Percentiles rank a stretch among this genome's conserved stretches.
Conservation (phyloP, 164 flowering plant species). For the Litsea cubeba region DNA sequence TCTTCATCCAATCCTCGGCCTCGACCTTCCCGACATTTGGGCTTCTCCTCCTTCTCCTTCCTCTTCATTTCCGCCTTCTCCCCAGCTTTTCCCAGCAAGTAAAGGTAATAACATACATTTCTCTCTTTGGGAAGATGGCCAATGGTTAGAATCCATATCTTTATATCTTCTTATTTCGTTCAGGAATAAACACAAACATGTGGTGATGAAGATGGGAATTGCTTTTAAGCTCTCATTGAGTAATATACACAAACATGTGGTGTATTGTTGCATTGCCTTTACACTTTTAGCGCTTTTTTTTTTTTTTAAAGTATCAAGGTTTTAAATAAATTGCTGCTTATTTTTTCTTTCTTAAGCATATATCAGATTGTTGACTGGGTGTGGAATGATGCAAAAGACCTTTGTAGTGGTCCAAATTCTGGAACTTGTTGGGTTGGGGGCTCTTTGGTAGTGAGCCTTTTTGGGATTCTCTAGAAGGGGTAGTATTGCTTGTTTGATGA, state of each 20-base stretch:
- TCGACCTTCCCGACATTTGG: constrained; percentile 57
- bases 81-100: neutral
- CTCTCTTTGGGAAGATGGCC: too few species aligned
- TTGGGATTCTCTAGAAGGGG: too few species aligned
- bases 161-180: neutral
- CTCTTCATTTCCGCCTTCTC: neutral
- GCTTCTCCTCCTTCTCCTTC: constrained; percentile 12
- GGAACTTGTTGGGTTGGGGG: too few species aligned
- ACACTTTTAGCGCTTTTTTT: neutral
- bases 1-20: constrained; percentile 30
- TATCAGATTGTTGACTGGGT: too few species aligned
- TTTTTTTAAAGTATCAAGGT: neutral
- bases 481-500: too few species aligned
- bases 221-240: neutral
- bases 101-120: neutral
- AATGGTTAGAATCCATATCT: too few species aligned
- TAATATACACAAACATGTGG: neutral
- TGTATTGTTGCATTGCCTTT: neutral
- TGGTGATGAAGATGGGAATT: neutral
- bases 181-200: neutral
- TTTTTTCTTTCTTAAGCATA: too few species aligned
- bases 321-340: too few species aligned
- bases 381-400: too few species aligned
- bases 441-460: too few species aligned
- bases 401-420: too few species aligned